Conservation (phyloP, 176 grass and related monocot species). For the Lolium rigidum region DNA sequence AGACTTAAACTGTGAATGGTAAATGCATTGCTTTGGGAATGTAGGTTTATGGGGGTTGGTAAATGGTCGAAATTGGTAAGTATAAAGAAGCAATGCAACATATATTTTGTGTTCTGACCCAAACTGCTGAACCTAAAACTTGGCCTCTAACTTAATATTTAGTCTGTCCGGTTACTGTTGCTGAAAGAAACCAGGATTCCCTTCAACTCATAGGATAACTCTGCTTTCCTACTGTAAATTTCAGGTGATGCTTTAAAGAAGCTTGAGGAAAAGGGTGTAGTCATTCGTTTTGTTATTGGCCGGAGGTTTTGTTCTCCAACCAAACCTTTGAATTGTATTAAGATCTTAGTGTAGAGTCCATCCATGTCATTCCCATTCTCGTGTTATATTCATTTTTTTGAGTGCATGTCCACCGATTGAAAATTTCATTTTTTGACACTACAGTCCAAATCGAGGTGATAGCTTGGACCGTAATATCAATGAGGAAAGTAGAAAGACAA, state of each 20-base stretch:
- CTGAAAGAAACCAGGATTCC: constrained; percentile 1
- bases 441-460: constrained; percentile 97
- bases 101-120: background rate
- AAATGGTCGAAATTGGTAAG: background rate
- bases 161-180: background rate
- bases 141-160: background rate
- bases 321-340: constrained; percentile 33
- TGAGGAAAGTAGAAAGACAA: constrained; percentile 77
- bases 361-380: background rate
- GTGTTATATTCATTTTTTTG: background rate
- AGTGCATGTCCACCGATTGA: constrained; percentile 3
- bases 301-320: constrained; percentile 71
- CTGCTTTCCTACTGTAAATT: constrained; percentile 44
- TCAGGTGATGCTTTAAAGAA: constrained; percentile 89
- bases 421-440: constrained; percentile 42
- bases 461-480: constrained; percentile 96
- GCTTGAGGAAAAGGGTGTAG: constrained; percentile 89
- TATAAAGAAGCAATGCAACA: background rate
- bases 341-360: constrained; percentile 17
- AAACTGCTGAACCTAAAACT: background rate
- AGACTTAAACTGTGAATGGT: background rate
- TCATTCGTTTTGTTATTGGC: constrained; percentile 97
- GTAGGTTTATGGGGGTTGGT: background rate
- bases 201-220: constrained; percentile 27
- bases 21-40: background rate